Percentiles rank a stretch among this genome's conserved stretches.
phyloP scores from a whole-genome alignment of 2,329 filamentous ascomycete genomes.

The Talaromyces verruculosus region DNA sequence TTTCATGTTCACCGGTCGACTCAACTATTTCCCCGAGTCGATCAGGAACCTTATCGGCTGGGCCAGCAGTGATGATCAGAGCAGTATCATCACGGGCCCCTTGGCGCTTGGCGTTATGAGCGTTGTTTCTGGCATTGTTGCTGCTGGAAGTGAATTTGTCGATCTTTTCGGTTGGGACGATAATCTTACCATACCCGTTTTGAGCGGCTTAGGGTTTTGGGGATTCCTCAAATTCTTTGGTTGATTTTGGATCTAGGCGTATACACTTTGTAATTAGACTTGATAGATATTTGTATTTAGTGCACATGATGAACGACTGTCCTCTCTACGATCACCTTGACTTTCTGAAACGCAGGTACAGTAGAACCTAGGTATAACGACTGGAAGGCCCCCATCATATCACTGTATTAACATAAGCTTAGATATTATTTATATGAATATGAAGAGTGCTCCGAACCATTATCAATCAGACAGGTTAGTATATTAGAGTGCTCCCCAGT shows the following conservation, averaged over 20 bases:
- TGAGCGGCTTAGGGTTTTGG: conserved; percentile 87
- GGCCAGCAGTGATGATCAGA: conserved; percentile 41
- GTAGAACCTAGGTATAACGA: too few relatives aligned
- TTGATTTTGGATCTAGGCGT: conserved; percentile 9
- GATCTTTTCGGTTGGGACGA: conserved; percentile 95
- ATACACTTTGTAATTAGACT: conserved; percentile 14
- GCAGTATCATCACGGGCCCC: conserved; percentile 64
- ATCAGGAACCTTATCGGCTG: conserved; percentile 63
- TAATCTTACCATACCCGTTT: conserved; percentile 91
- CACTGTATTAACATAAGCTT: too few relatives aligned
- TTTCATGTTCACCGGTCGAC: conserved; percentile 77
- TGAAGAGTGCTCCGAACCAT: too few relatives aligned
- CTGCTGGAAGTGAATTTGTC: conserved; percentile 83
- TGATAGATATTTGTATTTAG: conserved; percentile 10
- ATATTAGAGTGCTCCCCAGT: too few relatives aligned
- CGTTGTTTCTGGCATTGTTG: conserved; percentile 82
- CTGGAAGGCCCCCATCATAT: too few relatives aligned
- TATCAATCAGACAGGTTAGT: too few relatives aligned
- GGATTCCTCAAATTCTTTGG: conserved; percentile 85
- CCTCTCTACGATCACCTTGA: neutral
- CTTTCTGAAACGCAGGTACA: neutral
- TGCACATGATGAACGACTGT: conserved; percentile 6
- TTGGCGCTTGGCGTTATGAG: conserved; percentile 78
- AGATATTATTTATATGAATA: too few relatives aligned
- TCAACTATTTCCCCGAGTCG: conserved; percentile 65